Evolutionary conservation across 352 stramenopile species (phyloP), one percentile per base, ranked within the genome.

Genomic region (Pythium plurisporium): DNA sequence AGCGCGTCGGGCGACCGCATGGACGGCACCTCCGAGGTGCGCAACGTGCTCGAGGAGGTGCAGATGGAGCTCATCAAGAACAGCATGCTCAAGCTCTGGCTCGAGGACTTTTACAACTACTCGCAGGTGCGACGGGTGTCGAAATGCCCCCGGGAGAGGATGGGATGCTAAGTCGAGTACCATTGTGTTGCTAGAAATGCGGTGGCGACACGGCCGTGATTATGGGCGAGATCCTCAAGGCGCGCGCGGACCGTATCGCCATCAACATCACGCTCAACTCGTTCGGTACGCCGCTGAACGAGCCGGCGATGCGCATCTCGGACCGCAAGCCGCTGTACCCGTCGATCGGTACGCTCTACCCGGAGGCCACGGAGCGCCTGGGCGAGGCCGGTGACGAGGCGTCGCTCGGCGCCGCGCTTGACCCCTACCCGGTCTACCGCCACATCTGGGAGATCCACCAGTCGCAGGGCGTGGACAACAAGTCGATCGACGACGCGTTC

Each of bases 251-350:
- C 70, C 97, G 93, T 40, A 98, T 98, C 50, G 95, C 97, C 22
- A 99, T 99, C 72, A 99, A 99, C 76, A 98, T 99, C 59, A 99
- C 97, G 26, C 80, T 99, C 50, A 99, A 99, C 82, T 99, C 96
- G 36, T 99, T 99, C 62, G 94, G 91, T 45, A 97, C 88, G 20
- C 83, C 81, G 19, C 67, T 97, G 51, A 97, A 96, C 49, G 87
- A 96, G 80, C 95, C 96, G 34, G 83, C 86, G 34, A 98, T 99
- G 95, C 90, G 97, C 49, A 91, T 96, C 57, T 98, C 91, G 36
- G 95, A 99, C 71, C 92, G 97, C 66, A 98, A 98, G 72, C 81
- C 91, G 31, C 76, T 99, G 26, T 99, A 99, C 67, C 97, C 97
- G 34, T 97, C 93, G 22, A 97, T 99, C 49, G 97, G 97, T 33